Evolutionary conservation across 2,329 filamentous ascomycete species (phyloP).

Genomic region (Verticillium dahliae): DNA sequence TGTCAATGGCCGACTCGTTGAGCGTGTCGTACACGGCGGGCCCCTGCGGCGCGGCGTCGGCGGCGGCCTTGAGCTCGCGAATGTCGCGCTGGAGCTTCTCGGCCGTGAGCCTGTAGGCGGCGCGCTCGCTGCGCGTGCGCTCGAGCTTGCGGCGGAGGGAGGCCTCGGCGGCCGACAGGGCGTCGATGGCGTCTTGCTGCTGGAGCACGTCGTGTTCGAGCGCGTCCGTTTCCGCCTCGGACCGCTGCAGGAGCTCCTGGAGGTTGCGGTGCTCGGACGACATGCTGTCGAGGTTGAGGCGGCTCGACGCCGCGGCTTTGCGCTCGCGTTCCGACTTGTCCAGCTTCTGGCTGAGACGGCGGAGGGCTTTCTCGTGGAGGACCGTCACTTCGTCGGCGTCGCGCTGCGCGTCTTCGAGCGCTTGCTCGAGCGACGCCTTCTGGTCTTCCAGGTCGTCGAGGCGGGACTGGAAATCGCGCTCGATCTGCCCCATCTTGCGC

Average conservation of each 20-base stretch:
- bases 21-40: constrained; percentile 20
- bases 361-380: constrained; percentile 35
- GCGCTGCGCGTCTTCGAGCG: constrained; percentile 48
- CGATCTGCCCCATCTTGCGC: constrained; percentile 31
- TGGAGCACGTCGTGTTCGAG: constrained; percentile 68
- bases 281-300: constrained; percentile 19
- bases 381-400: constrained; percentile 40
- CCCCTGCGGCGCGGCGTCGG: constrained; percentile 17
- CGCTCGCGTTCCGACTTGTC: constrained; percentile 45
- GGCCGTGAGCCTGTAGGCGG: constrained; percentile 44
- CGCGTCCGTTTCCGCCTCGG: constrained; percentile 58
- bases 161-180: constrained; percentile 48
- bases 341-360: constrained; percentile 39
- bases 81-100: constrained; percentile 49
- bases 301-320: constrained; percentile 18
- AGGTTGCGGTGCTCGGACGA: constrained; percentile 45
- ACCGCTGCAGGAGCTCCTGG: constrained; percentile 53
- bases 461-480: constrained; percentile 44
- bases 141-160: constrained; percentile 62
- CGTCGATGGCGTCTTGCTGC: constrained; percentile 59
- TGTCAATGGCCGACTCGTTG: constrained; percentile 44
- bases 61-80: constrained; percentile 34
- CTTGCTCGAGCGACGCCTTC: constrained; percentile 50
- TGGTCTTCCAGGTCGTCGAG: constrained; percentile 54
- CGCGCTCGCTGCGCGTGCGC: constrained; percentile 60